These are phyloP conservation scores for Colletotrichum graminicola DNA, from an alignment of 2,329 filamentous ascomycete genomes.

Conservation along the genomic window DNA sequence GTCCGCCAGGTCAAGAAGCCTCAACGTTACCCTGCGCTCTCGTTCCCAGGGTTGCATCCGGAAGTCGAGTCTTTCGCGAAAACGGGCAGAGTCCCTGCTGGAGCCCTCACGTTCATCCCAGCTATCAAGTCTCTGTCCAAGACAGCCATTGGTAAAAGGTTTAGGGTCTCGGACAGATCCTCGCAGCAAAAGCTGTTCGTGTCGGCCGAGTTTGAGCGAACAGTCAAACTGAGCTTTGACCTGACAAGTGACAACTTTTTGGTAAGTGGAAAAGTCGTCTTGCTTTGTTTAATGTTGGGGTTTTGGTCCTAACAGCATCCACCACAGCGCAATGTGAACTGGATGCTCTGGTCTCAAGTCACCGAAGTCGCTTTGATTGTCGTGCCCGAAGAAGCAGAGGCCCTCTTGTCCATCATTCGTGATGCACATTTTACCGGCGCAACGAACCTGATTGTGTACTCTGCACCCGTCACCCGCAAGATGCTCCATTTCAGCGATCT, in stretches of 20 bases:
- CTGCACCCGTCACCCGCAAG: conserved; percentile 68
- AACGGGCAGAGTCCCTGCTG: conserved; percentile 57
- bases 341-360: conserved; percentile 68
- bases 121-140: conserved; percentile 57
- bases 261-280: conserved; percentile 42
- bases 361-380: conserved; percentile 66
- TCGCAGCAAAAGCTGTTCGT: conserved; percentile 51
- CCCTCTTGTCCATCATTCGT: conserved; percentile 61
- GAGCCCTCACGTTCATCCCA: conserved; percentile 54
- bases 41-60: conserved; percentile 60
- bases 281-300: neutral
- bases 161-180: conserved; percentile 44
- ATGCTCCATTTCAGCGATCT: conserved; percentile 72
- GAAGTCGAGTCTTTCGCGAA: conserved; percentile 60
- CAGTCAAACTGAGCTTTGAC: conserved; percentile 51
- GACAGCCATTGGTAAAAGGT: conserved; percentile 52
- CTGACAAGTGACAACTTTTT: conserved; percentile 51
- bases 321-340: conserved; percentile 64
- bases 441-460: conserved; percentile 67
- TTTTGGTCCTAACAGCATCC: neutral
- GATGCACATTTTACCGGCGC: conserved; percentile 48
- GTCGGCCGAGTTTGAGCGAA: conserved; percentile 61
- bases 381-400: conserved; percentile 73
- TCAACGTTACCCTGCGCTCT: conserved; percentile 52
- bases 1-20: conserved; percentile 67